Evolutionary conservation across 2,329 filamentous ascomycete genomes (phyloP), one percentile per base, ranked within the genome.

Genomic region (Erysiphe pulchra): DNA sequence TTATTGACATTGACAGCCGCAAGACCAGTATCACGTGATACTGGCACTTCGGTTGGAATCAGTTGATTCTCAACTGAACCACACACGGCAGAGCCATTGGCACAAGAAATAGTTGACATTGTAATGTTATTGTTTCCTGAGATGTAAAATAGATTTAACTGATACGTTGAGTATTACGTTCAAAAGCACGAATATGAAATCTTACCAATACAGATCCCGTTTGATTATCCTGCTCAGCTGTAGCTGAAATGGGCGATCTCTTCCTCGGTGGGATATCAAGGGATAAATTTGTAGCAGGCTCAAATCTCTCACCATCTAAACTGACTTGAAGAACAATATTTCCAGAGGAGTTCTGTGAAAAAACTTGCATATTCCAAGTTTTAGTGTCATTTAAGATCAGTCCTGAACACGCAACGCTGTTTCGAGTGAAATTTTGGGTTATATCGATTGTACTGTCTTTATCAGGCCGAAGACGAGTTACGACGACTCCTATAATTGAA

Each of bases 91-190:
- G 49, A 48, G 16, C 43, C 46, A 16, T 48, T 42, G 24, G 49
- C 44, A 34, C 52, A 54, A 12, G 51, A 50, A 32, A 53, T 46
- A 6, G 48, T 48, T 8, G 47, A 50, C 51, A 54, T 53, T 0
- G 51, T 48, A 16, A 53, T 47, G 24, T 50, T 49, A 40, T 50
- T 50, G 2, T 32, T 32, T 2, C 47, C 46, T 2, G 52, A 51
- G 4, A 54, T 43, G 20, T 54, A 54, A 46, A 54, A 54, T 6
- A 54, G 39, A 28, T 49, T 54, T 16, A 54, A 42, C 51, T 53
- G 18, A 8, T 13, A 37, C 12, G 5, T 17, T 6, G 10, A 28
- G 45, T 34, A 46, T 38, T 42, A 14, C 33, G 28, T 28, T 42
- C 18, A 28, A 10, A 16, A 11, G 32, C 34, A 11, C 28, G n/a